Conservation (phyloP, 2,329 filamentous ascomycete genomes). For the Cercospora canescens region DNA sequence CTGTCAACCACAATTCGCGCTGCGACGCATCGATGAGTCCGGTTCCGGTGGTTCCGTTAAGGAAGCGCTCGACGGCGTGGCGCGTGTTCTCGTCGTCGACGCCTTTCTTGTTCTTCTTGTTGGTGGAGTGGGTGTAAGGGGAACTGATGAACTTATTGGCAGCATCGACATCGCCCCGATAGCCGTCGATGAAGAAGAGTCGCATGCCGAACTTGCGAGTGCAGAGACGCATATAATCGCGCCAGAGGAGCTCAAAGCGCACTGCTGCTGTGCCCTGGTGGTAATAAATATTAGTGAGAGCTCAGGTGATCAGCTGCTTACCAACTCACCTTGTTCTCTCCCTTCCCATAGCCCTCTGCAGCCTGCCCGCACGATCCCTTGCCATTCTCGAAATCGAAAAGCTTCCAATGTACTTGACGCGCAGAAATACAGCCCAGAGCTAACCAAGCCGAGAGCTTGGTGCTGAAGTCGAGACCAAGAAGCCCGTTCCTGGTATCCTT, state of each 20-base stretch:
- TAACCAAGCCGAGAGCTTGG: slow-evolving; percentile 73
- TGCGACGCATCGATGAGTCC: slow-evolving; percentile 77
- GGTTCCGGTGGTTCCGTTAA: slow-evolving; percentile 70
- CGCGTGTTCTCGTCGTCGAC: slow-evolving; percentile 44
- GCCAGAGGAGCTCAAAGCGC: slow-evolving; percentile 73
- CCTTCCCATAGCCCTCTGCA: slow-evolving; percentile 63
- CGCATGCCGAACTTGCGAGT: slow-evolving; percentile 66
- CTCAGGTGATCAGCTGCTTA: neutral
- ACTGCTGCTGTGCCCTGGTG: slow-evolving; percentile 62
- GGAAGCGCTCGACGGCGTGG: slow-evolving; percentile 55
- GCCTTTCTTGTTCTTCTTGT: slow-evolving; percentile 44
- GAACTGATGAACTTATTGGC: slow-evolving; percentile 38
- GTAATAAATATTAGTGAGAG: neutral
- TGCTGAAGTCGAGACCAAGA: slow-evolving; percentile 69
- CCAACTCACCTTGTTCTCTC: slow-evolving; percentile 60
- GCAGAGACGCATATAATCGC: slow-evolving; percentile 79
- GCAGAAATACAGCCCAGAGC: slow-evolving; percentile 72
- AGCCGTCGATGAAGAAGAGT: slow-evolving; percentile 67
- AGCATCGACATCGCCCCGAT: slow-evolving; percentile 49
- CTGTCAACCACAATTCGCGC: slow-evolving; percentile 71
- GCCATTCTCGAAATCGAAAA: slow-evolving; percentile 70
- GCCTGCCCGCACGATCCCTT: slow-evolving; percentile 38
- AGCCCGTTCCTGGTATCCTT: slow-evolving; percentile 72
- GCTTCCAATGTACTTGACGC: slow-evolving; percentile 68
- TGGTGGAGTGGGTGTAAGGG: slow-evolving; percentile 32